Conservation (phyloP, 768 basidiomycete species). For the Amyloporia xantha region DNA sequence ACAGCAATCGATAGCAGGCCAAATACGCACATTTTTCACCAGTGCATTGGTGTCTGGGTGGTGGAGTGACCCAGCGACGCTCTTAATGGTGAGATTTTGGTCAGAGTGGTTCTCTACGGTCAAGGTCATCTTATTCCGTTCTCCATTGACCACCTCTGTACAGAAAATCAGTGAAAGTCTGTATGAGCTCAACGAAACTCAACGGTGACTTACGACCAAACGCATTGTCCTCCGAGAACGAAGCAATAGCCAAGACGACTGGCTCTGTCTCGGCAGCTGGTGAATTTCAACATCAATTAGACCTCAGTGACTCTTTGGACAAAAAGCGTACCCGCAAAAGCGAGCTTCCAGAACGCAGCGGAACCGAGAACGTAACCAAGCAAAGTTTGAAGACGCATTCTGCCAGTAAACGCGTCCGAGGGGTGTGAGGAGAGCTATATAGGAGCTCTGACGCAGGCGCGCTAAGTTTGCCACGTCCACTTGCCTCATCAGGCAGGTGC, state of each 20-base stretch:
- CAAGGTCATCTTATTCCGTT: constrained; percentile 62
- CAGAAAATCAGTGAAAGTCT: no score
- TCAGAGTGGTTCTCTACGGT: constrained; percentile 72
- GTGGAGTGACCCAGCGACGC: constrained; percentile 61
- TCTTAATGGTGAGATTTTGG: constrained; percentile 61
- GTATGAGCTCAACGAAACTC: not conserved
- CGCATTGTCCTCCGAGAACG: constrained; percentile 65
- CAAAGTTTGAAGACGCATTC: constrained; percentile 30
- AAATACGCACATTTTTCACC: constrained; percentile 62
- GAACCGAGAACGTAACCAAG: constrained; percentile 23
- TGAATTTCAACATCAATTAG: not conserved
- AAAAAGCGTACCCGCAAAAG: not conserved
- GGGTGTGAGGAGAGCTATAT: not conserved
- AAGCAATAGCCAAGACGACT: constrained; percentile 45
- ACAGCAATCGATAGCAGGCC: not conserved
- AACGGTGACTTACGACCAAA: constrained; percentile 59
- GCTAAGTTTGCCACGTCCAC: constrained; percentile 16
- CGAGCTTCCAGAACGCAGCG: no score
- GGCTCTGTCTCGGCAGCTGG: constrained; percentile 28
- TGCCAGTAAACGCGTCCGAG: constrained; percentile 11
- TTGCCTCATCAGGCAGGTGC: constrained; percentile 9
- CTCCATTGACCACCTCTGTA: constrained; percentile 80
- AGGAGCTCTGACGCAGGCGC: constrained; percentile 1
- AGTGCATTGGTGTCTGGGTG: constrained; percentile 55
- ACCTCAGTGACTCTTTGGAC: not conserved